phyloP scores from a whole-genome alignment of 345 rosid species.

The Syzygium jambos region DNA sequence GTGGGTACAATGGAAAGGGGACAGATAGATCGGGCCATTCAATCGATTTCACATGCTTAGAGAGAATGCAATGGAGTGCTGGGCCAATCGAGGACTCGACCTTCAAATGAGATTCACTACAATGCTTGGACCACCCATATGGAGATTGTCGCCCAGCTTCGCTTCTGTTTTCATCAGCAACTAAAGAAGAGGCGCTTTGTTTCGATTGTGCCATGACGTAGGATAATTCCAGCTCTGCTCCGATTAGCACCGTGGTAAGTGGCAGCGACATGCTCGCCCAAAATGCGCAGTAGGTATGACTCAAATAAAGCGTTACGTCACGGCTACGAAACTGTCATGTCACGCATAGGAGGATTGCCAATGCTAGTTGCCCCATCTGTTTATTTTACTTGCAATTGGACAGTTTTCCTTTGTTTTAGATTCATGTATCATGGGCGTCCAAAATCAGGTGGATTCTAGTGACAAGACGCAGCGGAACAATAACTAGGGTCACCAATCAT shows the following conservation, averaged over 20 bases:
- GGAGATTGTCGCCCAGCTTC: too few species aligned
- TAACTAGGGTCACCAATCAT: not conserved
- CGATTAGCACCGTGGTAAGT: not conserved
- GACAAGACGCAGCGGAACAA: not conserved
- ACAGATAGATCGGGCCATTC: not conserved
- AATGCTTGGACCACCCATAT: not conserved
- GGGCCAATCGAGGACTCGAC: not conserved
- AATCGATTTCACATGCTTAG: not conserved
- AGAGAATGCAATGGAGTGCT: not conserved
- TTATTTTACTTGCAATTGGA: not conserved
- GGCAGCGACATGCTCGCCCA: not conserved
- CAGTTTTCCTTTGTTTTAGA: not conserved
- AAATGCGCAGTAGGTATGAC: not conserved
- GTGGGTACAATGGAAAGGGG: not conserved
- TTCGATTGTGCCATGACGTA: too few species aligned
- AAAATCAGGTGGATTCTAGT: not conserved
- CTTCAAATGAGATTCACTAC: not conserved
- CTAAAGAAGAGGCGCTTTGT: too few species aligned
- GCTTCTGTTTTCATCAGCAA: too few species aligned
- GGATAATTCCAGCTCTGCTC: too few species aligned
- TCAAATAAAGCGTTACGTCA: not conserved
- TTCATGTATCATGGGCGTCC: too few species aligned
- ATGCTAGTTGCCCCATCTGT: not conserved
- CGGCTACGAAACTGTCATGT: too few species aligned
- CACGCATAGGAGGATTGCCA: not conserved